Evolutionary conservation across 345 rosid genomes (phyloP), one percentile per base, ranked within the genome.

Genomic region (Sisymbrium irio): DNA sequence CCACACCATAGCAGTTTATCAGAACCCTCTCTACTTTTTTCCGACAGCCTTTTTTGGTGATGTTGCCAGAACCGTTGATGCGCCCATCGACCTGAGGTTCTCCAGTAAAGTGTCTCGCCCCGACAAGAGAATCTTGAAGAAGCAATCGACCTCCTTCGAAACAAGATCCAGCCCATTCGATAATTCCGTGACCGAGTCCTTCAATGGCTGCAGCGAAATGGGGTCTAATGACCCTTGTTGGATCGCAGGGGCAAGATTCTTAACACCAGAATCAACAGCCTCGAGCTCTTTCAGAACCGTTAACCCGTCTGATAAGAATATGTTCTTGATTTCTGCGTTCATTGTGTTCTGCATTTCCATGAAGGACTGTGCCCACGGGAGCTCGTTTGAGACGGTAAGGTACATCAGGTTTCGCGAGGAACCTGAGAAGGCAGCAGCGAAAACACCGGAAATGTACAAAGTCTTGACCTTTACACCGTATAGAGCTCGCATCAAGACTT

Each of bases 401-500:
- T 63, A 69, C n/a, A 79, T 6, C 18, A 79, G 68, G 20, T 58
- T 79, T 17, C 64, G 70, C 19, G 82, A 69, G 2, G 82, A 74
- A 40, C 79, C 79, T 6, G 82, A 62, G 66, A 79, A 79, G 0
- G 67, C 76, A 40, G 79, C 79, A 64, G 78, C 78, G 37, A 79
- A 79, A 1, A 79, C 82, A 69, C 82, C 62, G 5, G 50, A 74
- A 1, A 79, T 69, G 50, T 68, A 79, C 8, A 74, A 49, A 37
- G 82, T 79, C 71, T 68, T 70, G 20, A 79, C 82, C 79, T 79
- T 79, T 2, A 79, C 79, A 56, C 82, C 82, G 2, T 73, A 74
- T 1, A 79, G 10, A 36, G 82, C 82, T 3, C 82, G 45, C 79
- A 64, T 73, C 57, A 79, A 17, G 37, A 79, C 79, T 74, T 79